Conservation (phyloP, 1,284 basidiomycete genomes). For the Heterobasidion occidentale region DNA sequence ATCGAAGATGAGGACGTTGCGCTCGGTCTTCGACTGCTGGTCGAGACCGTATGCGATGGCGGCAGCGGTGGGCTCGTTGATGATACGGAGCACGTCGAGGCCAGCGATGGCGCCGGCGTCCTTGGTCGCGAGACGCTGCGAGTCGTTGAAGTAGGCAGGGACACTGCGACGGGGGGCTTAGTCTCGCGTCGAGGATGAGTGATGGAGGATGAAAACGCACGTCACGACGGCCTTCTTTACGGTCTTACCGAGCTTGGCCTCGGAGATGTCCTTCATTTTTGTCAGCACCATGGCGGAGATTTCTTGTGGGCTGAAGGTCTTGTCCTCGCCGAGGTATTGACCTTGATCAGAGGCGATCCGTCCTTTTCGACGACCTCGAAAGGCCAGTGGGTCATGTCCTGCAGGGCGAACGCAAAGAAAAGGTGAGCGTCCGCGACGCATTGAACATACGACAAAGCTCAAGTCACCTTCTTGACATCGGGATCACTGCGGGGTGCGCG, state of each 20-base stretch:
- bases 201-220: conserved; percentile 14
- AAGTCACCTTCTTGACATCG: conserved; percentile 73
- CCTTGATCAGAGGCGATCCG: conserved; percentile 94
- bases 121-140: conserved; percentile 92
- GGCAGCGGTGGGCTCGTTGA: conserved; percentile 94
- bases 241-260: conserved; percentile 94
- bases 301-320: conserved; percentile 95
- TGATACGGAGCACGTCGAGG: conserved; percentile 94
- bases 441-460: not conserved
- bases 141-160: conserved; percentile 97
- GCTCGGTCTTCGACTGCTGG: conserved; percentile 85
- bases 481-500: conserved; percentile 49
- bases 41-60: conserved; percentile 94
- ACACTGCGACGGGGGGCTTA: conserved; percentile 28
- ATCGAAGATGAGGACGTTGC: conserved; percentile 99
- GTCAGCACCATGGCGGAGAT: conserved; percentile 98
- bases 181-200: not conserved
- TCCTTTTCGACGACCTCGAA: conserved; percentile 93
- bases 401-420: conserved; percentile 5
- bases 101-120: conserved; percentile 92
- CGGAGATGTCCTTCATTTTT: conserved; percentile 99
- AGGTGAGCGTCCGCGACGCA: no score
- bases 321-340: conserved; percentile 92
- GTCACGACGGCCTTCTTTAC: conserved; percentile 96
- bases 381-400: conserved; percentile 90